Evolutionary conservation across 106 monocot species (phyloP), one percentile per base, ranked within the genome.

Genomic region (Dioscorea alata): DNA sequence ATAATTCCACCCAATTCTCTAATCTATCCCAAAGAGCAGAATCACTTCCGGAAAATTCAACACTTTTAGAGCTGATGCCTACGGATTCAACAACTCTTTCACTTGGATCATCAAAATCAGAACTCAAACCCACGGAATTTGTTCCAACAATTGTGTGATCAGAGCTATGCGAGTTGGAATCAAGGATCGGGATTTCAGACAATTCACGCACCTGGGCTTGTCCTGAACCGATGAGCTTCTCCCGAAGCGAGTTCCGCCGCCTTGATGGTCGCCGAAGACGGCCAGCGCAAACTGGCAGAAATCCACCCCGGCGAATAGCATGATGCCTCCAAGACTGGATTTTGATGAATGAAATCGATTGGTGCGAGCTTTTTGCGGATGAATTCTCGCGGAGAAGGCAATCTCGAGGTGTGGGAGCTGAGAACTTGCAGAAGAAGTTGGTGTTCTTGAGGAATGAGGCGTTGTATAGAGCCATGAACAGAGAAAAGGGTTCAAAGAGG

Each of bases 1-100:
- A 82, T 56, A 64, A 65, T 48, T 80, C 82, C 6, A 80, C 71
- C 85, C 89, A 89, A 71, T 16, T 66, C 50, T 89, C 89, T 65
- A 89, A 75, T 65, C 60, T 82, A 68, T 64, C 67, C 85, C 89
- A 74, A 61, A 82, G 59, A 35, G 23, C 65, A 23, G 89, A 74
- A 23, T 76, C 10, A 42, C 10, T 72, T 15, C 68, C 64, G 7
- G 33, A 17, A 73, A 54, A 22, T 22, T 58, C 60, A 17, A 28
- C 4, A 0, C 49, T 74, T 31, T 33, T 59, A 16, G 35, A 52
- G 19, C 59, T 50, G 52, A 22, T 66, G n/a, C 18, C 24, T 6
- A 42, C 6, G 42, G 42, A 42, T 15, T 61, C 72, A 61, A 31
- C 72, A 61, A 31, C 69, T 22, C 21, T 59, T 9, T 54, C 71